phyloP scores from a whole-genome alignment of 805 yeast species.

The Lachancea kluyveri region DNA sequence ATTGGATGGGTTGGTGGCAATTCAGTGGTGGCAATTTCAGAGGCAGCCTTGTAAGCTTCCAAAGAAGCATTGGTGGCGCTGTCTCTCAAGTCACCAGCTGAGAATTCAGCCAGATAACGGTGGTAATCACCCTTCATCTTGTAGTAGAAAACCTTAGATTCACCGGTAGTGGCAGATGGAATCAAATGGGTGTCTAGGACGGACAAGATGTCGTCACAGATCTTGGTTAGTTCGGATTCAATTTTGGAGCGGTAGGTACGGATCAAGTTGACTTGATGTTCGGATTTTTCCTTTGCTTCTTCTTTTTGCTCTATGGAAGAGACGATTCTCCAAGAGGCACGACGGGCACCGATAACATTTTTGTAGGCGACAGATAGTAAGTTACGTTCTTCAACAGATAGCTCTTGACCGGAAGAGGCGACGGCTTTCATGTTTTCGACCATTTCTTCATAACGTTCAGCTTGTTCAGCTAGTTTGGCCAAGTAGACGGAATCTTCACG shows the following conservation, averaged over 20 bases:
- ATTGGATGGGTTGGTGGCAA: constrained; percentile 98
- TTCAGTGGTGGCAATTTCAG: constrained; percentile 94
- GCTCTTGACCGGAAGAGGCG: constrained; percentile 91
- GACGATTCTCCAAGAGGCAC: constrained; percentile 99
- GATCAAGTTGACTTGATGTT: constrained; percentile 80
- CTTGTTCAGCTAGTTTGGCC: constrained; percentile 98
- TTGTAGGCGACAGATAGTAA: constrained; percentile 95
- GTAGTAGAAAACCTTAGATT: constrained; percentile 95
- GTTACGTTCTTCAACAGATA: constrained; percentile 97
- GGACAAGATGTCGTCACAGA: constrained; percentile 87
- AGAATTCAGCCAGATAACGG: constrained; percentile 97
- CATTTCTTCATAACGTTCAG: constrained; percentile 99
- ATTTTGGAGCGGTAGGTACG: constrained; percentile 93
- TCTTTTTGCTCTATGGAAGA: constrained; percentile 98
- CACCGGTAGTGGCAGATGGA: constrained; percentile 93
- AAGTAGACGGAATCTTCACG: constrained; percentile 98
- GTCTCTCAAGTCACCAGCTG: constrained; percentile 84
- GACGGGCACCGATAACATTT: constrained; percentile 97
- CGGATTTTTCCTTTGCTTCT: constrained; percentile 86
- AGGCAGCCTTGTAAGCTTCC: constrained; percentile 91
- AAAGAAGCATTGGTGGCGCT: constrained; percentile 87
- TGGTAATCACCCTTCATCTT: constrained; percentile 99
- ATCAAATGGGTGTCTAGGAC: constrained; percentile 87
- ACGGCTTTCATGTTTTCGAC: constrained; percentile 98
- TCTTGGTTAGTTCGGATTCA: constrained; percentile 85